Evolutionary conservation across 2,329 filamentous ascomycete species (phyloP).

Genomic region (Xylaria sp.): DNA sequence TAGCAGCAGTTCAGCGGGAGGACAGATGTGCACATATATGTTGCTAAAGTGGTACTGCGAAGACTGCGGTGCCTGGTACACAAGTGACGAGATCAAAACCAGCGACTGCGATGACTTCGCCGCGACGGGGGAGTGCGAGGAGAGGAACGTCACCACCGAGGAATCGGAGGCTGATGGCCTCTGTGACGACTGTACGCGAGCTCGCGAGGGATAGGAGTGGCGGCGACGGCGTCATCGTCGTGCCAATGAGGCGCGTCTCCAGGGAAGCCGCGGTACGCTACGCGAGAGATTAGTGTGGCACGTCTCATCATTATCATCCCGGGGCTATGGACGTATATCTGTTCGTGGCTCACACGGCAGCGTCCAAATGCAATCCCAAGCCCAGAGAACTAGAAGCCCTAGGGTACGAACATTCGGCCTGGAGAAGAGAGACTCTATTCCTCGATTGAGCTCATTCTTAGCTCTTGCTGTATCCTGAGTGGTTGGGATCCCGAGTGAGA

Average conservation of each 20-base stretch:
- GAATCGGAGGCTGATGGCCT: slow-evolving; percentile 47
- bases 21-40: slow-evolving; percentile 48
- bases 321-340: slow-evolving; percentile 14
- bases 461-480: not conserved
- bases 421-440: slow-evolving; percentile 1
- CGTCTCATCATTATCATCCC: not conserved
- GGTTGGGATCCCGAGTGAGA: not conserved
- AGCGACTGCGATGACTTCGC: slow-evolving; percentile 45
- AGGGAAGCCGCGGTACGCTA: not conserved
- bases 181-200: slow-evolving; percentile 47
- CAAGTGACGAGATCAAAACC: slow-evolving; percentile 49
- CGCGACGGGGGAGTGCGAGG: slow-evolving; percentile 42
- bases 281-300: not conserved
- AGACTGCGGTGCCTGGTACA: slow-evolving; percentile 50
- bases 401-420: not conserved
- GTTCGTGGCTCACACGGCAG: slow-evolving; percentile 9
- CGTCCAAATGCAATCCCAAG: slow-evolving; percentile 11
- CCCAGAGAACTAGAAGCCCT: not conserved
- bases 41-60: slow-evolving; percentile 50
- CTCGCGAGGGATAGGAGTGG: slow-evolving; percentile 37
- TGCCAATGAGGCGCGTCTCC: not conserved
- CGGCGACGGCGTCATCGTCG: slow-evolving; percentile 5
- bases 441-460: slow-evolving; percentile 1
- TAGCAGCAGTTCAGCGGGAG: slow-evolving; percentile 18
- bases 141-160: slow-evolving; percentile 41